These are phyloP conservation scores for Dryas alaskensis DNA, from an alignment of 306 rosid species.

Conservation along the genomic window DNA sequence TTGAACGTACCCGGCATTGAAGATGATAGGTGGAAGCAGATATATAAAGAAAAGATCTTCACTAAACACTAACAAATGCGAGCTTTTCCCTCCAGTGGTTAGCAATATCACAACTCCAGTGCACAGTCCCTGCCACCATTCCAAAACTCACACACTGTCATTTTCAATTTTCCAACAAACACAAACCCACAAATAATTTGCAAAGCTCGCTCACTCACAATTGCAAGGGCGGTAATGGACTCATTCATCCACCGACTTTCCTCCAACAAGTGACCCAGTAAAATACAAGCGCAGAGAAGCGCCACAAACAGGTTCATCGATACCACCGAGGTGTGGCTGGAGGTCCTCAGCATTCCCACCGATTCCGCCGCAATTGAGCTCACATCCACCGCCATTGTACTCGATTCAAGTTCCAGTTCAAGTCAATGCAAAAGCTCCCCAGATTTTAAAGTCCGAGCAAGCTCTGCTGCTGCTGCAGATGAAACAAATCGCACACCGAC, in stretches of 20 bases:
- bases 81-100: conserved; percentile 82
- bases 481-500: background rate
- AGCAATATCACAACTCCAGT: conserved; percentile 72
- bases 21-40: conserved; percentile 96
- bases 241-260: conserved; percentile 89
- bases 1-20: conserved; percentile 83
- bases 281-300: conserved; percentile 81
- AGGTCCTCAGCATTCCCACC: conserved; percentile 36
- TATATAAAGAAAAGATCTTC: conserved; percentile 96
- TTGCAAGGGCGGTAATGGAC: conserved; percentile 85
- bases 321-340: conserved; percentile 79
- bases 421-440: conserved; percentile 5
- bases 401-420: conserved; percentile 2
- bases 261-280: conserved; percentile 82
- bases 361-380: conserved; percentile 12
- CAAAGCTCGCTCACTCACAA: conserved; percentile 45
- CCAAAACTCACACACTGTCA: background rate
- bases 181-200: background rate
- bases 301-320: conserved; percentile 84
- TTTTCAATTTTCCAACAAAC: background rate
- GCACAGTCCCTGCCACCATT: conserved; percentile 64
- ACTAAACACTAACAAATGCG: conserved; percentile 71
- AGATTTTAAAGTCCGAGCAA: background rate
- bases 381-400: conserved; percentile 19
- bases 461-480: background rate